A percentile compares a stretch with the other conserved stretches of the same genome.
Evolutionary conservation across 495 filamentous ascomycete species (phyloP).

Genomic region (Aspergillus conjunctus): DNA sequence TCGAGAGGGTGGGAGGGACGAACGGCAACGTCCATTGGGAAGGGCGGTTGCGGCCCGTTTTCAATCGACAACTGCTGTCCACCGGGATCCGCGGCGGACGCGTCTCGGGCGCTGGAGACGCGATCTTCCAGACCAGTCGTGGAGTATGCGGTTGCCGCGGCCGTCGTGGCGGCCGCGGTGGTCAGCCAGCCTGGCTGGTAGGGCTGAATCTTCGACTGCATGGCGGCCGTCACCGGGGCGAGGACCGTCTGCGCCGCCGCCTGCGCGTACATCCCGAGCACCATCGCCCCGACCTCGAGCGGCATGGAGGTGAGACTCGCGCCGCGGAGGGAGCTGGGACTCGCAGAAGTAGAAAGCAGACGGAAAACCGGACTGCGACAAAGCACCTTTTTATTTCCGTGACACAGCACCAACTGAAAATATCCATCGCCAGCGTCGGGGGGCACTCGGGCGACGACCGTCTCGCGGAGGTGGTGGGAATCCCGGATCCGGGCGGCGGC

Average conservation of each 20-base stretch:
- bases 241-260: conserved; percentile 48
- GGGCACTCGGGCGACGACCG: conserved; percentile 63
- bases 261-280: conserved; percentile 54
- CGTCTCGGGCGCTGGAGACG: neutral
- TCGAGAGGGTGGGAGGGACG: conserved; percentile 31
- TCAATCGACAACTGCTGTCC: conserved; percentile 32
- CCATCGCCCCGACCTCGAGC: conserved; percentile 63
- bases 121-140: conserved; percentile 39
- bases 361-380: conserved; percentile 67
- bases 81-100: neutral
- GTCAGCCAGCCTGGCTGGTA: conserved; percentile 44
- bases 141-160: conserved; percentile 45
- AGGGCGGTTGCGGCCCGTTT: conserved; percentile 56
- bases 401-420: conserved; percentile 63
- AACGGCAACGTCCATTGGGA: conserved; percentile 58
- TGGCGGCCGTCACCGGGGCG: conserved; percentile 48
- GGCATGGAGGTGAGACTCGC: conserved; percentile 66
- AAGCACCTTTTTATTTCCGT: conserved; percentile 57
- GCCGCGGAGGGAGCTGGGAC: conserved; percentile 60
- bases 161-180: conserved; percentile 42
- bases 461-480: conserved; percentile 58
- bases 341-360: conserved; percentile 60
- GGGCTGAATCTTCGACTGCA: conserved; percentile 39
- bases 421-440: conserved; percentile 65
- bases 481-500: conserved; percentile 40